A percentile compares a stretch with the other conserved stretches of the same genome.
phyloP scores from a whole-genome alignment of 371 early-diverging fungal species.

The Apophysomyces elegans region DNA sequence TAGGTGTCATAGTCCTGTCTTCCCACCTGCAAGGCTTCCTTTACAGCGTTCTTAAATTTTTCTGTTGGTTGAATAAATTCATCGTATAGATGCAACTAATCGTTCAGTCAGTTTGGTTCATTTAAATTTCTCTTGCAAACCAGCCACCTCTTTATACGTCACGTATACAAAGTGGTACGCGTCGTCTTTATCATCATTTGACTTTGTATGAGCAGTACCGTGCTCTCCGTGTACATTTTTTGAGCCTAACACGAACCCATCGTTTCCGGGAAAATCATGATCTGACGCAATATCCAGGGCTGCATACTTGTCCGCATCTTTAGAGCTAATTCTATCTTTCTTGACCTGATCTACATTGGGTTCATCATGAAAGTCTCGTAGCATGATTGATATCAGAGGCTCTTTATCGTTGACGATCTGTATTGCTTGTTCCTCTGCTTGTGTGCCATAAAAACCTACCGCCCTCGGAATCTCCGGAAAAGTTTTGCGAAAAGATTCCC shows the following conservation, averaged over 20 bases:
- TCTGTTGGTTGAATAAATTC: background rate
- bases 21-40: background rate
- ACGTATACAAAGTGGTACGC: background rate
- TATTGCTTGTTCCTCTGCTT: background rate
- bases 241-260: background rate
- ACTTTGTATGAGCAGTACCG: background rate
- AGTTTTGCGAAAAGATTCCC: background rate
- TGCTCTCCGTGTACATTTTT: background rate
- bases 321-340: too few relatives aligned
- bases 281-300: background rate
- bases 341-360: background rate
- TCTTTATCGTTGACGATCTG: background rate
- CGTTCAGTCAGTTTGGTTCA: background rate
- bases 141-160: conserved; percentile 2
- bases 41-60: background rate
- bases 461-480: background rate
- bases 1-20: background rate
- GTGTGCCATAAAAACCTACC: background rate
- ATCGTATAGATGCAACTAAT: background rate
- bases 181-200: background rate
- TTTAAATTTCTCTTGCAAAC: background rate
- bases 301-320: background rate
- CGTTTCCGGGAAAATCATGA: background rate
- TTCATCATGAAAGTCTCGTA: background rate
- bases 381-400: background rate